These are phyloP conservation scores for Plasmopara halstedii DNA, from an alignment of 352 stramenopile genomes.

Conservation along the genomic window DNA sequence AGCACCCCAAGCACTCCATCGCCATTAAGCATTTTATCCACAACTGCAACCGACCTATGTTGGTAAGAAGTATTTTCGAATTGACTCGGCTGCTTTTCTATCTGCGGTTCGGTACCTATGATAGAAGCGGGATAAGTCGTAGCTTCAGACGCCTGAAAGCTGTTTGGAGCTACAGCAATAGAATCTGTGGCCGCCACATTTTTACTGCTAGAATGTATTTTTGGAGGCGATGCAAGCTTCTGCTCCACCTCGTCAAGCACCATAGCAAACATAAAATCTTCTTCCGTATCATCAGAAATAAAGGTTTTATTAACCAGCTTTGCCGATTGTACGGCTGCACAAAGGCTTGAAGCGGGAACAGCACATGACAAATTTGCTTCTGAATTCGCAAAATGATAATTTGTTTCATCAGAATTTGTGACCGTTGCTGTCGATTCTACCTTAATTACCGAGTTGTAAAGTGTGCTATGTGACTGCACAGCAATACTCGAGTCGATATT, in stretches of 20 bases:
- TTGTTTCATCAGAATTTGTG: not conserved
- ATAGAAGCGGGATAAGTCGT: slow-evolving; percentile 1
- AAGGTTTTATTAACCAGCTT: slow-evolving; percentile 31
- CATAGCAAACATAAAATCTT: slow-evolving; percentile 58
- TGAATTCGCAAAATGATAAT: not conserved
- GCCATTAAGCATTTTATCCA: too few relatives aligned
- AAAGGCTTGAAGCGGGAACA: not conserved
- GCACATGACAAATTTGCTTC: not conserved
- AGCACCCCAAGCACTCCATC: slow-evolving; percentile 23
- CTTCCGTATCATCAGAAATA: slow-evolving; percentile 51
- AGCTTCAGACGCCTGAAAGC: not conserved
- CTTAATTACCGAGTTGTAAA: not conserved
- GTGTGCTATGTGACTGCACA: not conserved
- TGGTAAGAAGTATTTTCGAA: not conserved
- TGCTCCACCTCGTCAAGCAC: slow-evolving; percentile 60
- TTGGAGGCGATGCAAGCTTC: slow-evolving; percentile 29
- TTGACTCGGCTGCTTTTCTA: slow-evolving; percentile 1
- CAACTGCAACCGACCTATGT: not conserved
- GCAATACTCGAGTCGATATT: not conserved
- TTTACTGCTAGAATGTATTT: slow-evolving; percentile 2
- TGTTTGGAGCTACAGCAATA: slow-evolving; percentile 1
- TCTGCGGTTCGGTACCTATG: not conserved
- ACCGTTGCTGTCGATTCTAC: not conserved
- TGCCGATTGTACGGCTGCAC: not conserved
- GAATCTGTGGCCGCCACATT: not conserved